phyloP scores from a whole-genome alignment of 306 rosid genomes.

The Prinsepia uniflora region DNA sequence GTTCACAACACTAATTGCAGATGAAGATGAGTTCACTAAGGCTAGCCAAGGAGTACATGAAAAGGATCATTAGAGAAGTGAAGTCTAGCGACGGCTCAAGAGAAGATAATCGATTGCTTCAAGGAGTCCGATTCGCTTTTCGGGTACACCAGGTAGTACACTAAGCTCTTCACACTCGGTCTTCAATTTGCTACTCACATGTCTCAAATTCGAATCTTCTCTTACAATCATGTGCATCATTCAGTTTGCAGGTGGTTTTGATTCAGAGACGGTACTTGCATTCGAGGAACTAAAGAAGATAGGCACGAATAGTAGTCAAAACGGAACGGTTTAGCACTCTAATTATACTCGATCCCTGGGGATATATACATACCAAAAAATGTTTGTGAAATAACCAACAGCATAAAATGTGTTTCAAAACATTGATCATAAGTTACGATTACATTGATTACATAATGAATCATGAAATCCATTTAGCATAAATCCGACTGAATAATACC shows the following conservation, averaged over 20 bases:
- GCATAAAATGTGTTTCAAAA: neutral
- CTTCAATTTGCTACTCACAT: neutral
- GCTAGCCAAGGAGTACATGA: constrained; percentile 69
- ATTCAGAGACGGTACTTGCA: constrained; percentile 44
- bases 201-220: neutral
- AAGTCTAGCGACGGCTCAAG: constrained; percentile 37
- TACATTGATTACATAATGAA: neutral
- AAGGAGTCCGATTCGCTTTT: constrained; percentile 75
- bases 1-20: constrained; percentile 31
- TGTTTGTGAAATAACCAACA: neutral
- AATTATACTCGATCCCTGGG: neutral
- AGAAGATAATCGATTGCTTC: constrained; percentile 54
- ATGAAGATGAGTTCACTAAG: constrained; percentile 70
- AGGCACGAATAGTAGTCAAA: constrained; percentile 20
- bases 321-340: neutral
- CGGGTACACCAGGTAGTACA: constrained; percentile 78
- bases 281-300: constrained; percentile 66
- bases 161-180: neutral
- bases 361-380: neutral
- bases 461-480: neutral
- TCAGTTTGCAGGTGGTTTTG: constrained; percentile 98
- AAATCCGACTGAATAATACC: neutral
- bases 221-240: neutral
- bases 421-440: neutral
- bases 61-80: constrained; percentile 48